Evolutionary conservation across 208 protist species (phyloP).

Genomic region (Sergeia podlipaevii): DNA sequence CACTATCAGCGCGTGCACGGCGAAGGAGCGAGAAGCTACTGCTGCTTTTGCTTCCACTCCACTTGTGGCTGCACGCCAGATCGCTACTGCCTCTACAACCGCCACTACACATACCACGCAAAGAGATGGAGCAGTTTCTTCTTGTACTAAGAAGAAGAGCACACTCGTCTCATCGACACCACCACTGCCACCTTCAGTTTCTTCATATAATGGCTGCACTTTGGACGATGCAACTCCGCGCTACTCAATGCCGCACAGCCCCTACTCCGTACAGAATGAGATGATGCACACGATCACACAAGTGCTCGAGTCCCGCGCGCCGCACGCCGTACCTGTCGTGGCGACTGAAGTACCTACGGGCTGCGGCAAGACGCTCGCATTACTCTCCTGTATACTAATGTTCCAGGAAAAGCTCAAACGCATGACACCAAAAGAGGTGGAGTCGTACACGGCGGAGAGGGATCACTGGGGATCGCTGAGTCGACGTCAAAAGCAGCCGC

Average conservation of each 20-base stretch:
- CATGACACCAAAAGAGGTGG: constrained; percentile 92
- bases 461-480: constrained; percentile 43
- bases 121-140: background rate
- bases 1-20: too few relatives aligned
- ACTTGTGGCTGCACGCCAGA: background rate
- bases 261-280: constrained; percentile 84
- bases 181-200: background rate
- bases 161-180: background rate
- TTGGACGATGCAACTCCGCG: too few relatives aligned
- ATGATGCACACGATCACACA: constrained; percentile 82
- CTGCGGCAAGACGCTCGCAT: constrained; percentile 96
- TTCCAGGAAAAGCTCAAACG: constrained; percentile 84
- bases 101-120: background rate
- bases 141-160: constrained; percentile 7
- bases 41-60: too few relatives aligned
- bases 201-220: too few relatives aligned
- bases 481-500: background rate
- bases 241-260: constrained; percentile 52
- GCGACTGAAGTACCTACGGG: constrained; percentile 94
- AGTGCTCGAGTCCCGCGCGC: constrained; percentile 21
- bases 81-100: background rate
- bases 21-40: too few relatives aligned
- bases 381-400: constrained; percentile 89
- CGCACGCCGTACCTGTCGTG: constrained; percentile 42
- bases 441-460: constrained; percentile 84